Evolutionary conservation across 441 rosid species (phyloP).

Genomic region (Breynia disticha): DNA sequence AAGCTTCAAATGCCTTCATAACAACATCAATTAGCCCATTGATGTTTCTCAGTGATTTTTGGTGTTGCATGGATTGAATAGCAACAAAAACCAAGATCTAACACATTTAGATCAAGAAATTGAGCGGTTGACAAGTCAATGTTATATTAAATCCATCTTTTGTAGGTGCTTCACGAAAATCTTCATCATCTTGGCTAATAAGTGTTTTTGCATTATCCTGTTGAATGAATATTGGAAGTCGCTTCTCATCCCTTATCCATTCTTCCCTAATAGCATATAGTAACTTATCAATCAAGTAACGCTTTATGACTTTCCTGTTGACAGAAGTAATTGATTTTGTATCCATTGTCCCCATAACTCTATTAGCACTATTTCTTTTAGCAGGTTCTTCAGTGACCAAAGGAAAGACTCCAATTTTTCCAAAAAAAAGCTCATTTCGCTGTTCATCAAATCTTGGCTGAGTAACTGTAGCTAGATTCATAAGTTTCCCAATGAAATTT

Average conservation of each 20-base stretch:
- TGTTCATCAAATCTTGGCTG: no score
- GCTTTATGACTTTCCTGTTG: not conserved
- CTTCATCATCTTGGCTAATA: not conserved
- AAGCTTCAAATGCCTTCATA: no score
- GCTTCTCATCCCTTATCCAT: not conserved
- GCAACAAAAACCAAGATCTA: conserved; percentile 7
- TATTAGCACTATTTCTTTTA: not conserved
- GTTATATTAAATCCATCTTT: not conserved
- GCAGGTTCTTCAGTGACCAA: not conserved
- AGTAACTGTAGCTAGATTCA: no score
- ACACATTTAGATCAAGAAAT: not conserved
- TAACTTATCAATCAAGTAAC: not conserved
- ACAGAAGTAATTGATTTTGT: not conserved
- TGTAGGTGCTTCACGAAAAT: not conserved
- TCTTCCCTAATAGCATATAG: not conserved
- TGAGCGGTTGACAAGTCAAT: not conserved
- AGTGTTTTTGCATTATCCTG: conserved; percentile 5
- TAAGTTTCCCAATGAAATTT: no score
- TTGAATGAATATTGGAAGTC: not conserved
- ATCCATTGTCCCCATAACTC: not conserved
- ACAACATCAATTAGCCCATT: not conserved
- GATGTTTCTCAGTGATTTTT: not conserved
- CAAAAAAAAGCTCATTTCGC: not conserved
- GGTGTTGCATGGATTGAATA: not conserved
- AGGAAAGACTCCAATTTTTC: not conserved